Evolutionary conservation across 192 early-diverging fungal genomes (phyloP), one percentile per base, ranked within the genome.

Genomic region (Backusella morwellensis): DNA sequence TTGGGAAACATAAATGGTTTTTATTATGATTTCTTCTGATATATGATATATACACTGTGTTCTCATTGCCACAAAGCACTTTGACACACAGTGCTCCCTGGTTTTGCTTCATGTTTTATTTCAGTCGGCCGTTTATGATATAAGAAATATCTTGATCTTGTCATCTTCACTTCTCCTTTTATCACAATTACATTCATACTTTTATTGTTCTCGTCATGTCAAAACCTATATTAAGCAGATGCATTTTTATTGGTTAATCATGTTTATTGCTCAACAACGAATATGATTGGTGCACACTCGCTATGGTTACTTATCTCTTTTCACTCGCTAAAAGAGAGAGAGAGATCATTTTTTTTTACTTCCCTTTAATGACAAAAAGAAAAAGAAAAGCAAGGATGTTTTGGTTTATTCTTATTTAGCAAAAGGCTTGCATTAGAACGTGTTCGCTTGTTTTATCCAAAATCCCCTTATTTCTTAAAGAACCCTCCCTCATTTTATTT

Each of bases 351-450:
- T 44, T 44, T 44, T 44, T 40, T 40, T 40, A 11, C 14, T 14
- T n/a, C 19, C 0, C 19, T 50, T 50, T n/a, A 50, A 50, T 50
- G 47, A 50, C 47, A 50, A 50, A 50, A n/a, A 40, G 38, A 40
- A 3, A 12, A 40, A 40, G 19, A 54, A 54, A 63, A 63, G 0
- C 56, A 63, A 63, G 56, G 56, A 26, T 50, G 19, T 14, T 44
- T 17, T 44, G 42, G 19, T 63, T 63, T 63, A 14, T 63, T 63
- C 56, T 63, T 63, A 63, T 63, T 63, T 63, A 63, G 56, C 56
- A 63, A 63, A 50, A 50, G 47, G 4, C 56, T 63, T 63, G 56
- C 56, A 63, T 63, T 29, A 63, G 56, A 63, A 63, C 56, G 56
- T 63, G 56, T 12, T 63, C 56, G 26, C 9, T 63, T 29, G 21